Evolutionary conservation across 2,329 filamentous ascomycete genomes (phyloP).

Genomic region (Fusarium coffeatum): DNA sequence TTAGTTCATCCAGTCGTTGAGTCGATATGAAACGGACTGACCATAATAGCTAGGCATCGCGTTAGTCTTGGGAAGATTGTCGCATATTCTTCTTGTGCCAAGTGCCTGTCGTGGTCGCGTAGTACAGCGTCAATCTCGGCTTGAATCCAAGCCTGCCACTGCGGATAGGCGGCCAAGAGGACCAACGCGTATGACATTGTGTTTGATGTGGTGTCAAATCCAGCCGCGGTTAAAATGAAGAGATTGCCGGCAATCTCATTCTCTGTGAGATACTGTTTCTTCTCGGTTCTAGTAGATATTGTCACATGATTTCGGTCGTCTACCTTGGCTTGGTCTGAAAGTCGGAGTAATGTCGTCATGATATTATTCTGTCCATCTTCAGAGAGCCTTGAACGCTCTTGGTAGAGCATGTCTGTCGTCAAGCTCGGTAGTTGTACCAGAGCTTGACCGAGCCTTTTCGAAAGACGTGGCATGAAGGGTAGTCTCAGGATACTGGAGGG

Average conservation of each 20-base stretch:
- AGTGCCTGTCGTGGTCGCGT: not conserved
- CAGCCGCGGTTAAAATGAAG: not conserved
- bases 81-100: not conserved
- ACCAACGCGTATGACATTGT: not conserved
- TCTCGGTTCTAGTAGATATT: not conserved
- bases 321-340: not conserved
- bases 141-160: not conserved
- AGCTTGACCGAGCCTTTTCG: not conserved
- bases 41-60: not conserved
- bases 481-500: not conserved
- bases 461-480: not conserved
- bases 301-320: not conserved
- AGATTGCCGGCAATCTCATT: not conserved
- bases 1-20: not conserved
- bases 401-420: not conserved
- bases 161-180: not conserved
- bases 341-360: not conserved
- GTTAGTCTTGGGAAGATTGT: not conserved
- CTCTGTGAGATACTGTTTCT: not conserved
- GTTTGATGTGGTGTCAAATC: not conserved
- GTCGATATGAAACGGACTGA: not conserved
- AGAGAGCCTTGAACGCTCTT: not conserved
- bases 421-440: not conserved
- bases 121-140: not conserved
- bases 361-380: not conserved